Evolutionary conservation across 129 eudicot species (phyloP), one percentile per base, ranked within the genome.

Genomic region (Erigeron canadensis): DNA sequence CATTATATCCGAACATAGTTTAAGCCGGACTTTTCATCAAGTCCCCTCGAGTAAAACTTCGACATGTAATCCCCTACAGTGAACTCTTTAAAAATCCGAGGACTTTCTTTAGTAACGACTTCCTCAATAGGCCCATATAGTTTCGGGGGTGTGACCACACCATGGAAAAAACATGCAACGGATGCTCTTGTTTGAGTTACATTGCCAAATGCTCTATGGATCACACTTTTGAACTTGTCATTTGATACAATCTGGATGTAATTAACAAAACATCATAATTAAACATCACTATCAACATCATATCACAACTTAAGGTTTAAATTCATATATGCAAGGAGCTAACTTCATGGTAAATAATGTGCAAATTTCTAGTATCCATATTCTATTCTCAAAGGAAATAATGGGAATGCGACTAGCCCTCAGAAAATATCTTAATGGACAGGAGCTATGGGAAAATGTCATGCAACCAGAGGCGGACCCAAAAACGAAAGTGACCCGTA

Each of bases 41-140:
- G 63, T 23, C 71, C 59, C 40, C 70, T 78, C 1, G 62, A 69
- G 21, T 69, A 71, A 41, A 78, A 78, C 47, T 82, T 58, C 45
- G 12, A n/a, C 28, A 65, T 7, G 37, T 75, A 81, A 10, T 81
- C 84, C 7, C 2, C 41, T 51, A 77, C 69, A 0, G 82, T 69
- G 17, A 72, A 68, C 17, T 82, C 84, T 46, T 76, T 68, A 39
- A 74, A 88, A 10, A 71, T 18, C 2, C 71, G 68, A 1, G 95
- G 88, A 73, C 81, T 88, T 46, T 69, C 81, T 65, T 78, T 83
- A 1, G 82, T 78, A 38, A 85, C 41, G 64, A 84, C 12, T 73
- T 85, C 83, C 16, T 88, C 55, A 42, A 84, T 85, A 4, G 95
- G 95, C 6, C 79, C 85, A 63, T 78, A 81, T 6, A 71, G 6